Conservation (phyloP, 2,329 filamentous ascomycete species). For the Alternaria triticimaculans region DNA sequence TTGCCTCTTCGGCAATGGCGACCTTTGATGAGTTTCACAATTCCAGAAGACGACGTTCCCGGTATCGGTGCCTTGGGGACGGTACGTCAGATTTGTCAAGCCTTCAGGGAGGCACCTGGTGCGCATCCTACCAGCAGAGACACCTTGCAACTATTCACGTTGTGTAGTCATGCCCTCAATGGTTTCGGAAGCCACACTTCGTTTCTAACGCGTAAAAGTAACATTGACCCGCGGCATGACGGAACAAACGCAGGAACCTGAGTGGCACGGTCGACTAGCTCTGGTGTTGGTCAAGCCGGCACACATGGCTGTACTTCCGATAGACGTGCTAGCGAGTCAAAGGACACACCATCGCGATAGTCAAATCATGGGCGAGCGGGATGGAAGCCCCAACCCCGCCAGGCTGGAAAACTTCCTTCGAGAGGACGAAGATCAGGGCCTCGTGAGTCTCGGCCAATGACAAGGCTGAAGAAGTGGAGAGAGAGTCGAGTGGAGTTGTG, state of each 20-base stretch:
- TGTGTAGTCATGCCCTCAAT: constrained; percentile 18
- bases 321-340: constrained; percentile 28
- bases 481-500: constrained; percentile 26
- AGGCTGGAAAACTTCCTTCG: constrained; percentile 30
- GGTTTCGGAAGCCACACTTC: constrained; percentile 9
- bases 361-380: constrained; percentile 23
- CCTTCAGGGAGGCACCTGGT: constrained; percentile 8
- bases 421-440: constrained; percentile 46
- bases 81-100: constrained; percentile 25
- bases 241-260: constrained; percentile 17
- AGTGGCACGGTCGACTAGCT: constrained; percentile 14
- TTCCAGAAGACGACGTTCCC: constrained; percentile 13
- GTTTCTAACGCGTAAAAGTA: constrained; percentile 16
- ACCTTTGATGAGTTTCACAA: constrained; percentile 39
- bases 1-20: constrained; percentile 29
- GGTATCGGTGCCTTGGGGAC: constrained; percentile 19
- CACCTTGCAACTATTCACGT: constrained; percentile 14
- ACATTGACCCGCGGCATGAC: constrained; percentile 12
- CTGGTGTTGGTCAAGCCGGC: constrained; percentile 14
- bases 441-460: constrained; percentile 42
- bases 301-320: constrained; percentile 13
- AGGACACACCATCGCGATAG: constrained; percentile 11
- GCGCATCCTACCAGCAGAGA: constrained; percentile 1
- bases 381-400: constrained; percentile 35
- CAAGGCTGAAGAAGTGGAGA: constrained; percentile 45